Evolutionary conservation across 257 asterid genomes (phyloP).

Genomic region (Sherardia arvensis): DNA sequence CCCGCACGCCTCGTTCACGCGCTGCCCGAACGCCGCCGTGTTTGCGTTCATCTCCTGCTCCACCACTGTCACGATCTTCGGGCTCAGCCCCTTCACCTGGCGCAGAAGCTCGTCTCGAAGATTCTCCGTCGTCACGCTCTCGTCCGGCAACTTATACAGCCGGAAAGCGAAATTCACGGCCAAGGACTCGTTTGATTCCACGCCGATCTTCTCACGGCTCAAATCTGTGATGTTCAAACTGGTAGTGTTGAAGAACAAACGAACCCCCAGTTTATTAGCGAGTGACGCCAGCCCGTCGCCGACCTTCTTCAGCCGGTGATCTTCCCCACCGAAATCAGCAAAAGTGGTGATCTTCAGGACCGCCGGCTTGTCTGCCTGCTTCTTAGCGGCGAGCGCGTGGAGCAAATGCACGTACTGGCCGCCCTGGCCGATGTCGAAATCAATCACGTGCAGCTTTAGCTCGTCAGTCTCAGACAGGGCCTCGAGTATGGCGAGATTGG

Average conservation of each 20-base stretch:
- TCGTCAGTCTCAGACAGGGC: slow-evolving; percentile 32
- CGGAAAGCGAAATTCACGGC: slow-evolving; percentile 72
- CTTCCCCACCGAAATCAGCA: slow-evolving; percentile 32
- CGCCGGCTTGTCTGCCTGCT: slow-evolving; percentile 19
- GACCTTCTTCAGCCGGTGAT: slow-evolving; percentile 26
- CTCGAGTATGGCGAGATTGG: slow-evolving; percentile 65
- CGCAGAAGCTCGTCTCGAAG: slow-evolving; percentile 64
- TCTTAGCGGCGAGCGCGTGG: slow-evolving; percentile 55
- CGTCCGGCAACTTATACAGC: slow-evolving; percentile 63
- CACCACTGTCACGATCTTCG: slow-evolving; percentile 58
- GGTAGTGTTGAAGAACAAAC: slow-evolving; percentile 23
- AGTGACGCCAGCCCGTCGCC: slow-evolving; percentile 23
- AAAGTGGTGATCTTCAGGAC: slow-evolving; percentile 54
- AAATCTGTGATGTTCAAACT: slow-evolving; percentile 20
- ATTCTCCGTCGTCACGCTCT: slow-evolving; percentile 85
- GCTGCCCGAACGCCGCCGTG: slow-evolving; percentile 59
- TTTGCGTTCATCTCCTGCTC: slow-evolving; percentile 75
- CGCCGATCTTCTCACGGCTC: slow-evolving; percentile 31
- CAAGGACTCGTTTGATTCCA: slow-evolving; percentile 43
- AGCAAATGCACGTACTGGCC: slow-evolving; percentile 73
- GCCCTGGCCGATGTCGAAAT: slow-evolving; percentile 71
- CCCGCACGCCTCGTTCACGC: slow-evolving; percentile 53
- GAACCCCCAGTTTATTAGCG: slow-evolving; percentile 44
- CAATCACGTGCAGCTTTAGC: slow-evolving; percentile 58
- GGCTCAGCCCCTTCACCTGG: slow-evolving; percentile 56